phyloP scores from a whole-genome alignment of 75 land plant genomes.

The Picea glauca region DNA sequence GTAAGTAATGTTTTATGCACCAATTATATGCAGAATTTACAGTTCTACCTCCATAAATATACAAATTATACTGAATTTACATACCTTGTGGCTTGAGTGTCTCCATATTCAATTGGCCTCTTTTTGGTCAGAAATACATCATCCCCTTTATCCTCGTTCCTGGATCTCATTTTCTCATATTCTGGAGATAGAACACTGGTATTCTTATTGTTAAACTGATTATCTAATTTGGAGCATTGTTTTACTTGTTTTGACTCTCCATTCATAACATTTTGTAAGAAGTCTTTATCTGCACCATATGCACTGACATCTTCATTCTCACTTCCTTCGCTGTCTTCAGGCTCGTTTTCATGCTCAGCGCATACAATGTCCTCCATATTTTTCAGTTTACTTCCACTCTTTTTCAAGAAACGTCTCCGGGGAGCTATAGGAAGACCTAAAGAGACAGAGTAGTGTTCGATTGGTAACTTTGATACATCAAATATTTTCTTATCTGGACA shows the following conservation, averaged over 20 bases:
- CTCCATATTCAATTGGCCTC: too few species aligned
- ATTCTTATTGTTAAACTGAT: too few species aligned
- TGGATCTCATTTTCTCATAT: too few species aligned
- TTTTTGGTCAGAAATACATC: too few species aligned
- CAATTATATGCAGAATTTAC: background rate
- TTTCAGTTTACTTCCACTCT: background rate
- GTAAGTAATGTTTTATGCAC: background rate
- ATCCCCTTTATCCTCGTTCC: too few species aligned
- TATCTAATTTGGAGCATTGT: too few species aligned
- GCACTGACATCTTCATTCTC: slow-evolving; percentile 17
- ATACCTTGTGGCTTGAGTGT: slow-evolving; percentile 4
- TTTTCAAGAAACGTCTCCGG: slow-evolving; percentile 61
- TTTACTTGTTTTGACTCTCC: too few species aligned
- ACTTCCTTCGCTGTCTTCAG: slow-evolving; percentile 9
- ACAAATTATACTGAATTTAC: background rate
- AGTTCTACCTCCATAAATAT: slow-evolving; percentile 13
- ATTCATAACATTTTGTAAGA: too few species aligned
- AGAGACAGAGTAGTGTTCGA: slow-evolving; percentile 78
- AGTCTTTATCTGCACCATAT: background rate
- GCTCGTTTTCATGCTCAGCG: slow-evolving; percentile 4
- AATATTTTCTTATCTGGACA: slow-evolving; percentile 68
- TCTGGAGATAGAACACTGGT: too few species aligned
- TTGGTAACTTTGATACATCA: slow-evolving; percentile 68
- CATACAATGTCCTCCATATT: background rate
- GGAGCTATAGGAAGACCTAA: slow-evolving; percentile 89